These are phyloP conservation scores for Papiliotrema flavescens DNA, from an alignment of 1,284 basidiomycete genomes.

Conservation along the genomic window DNA sequence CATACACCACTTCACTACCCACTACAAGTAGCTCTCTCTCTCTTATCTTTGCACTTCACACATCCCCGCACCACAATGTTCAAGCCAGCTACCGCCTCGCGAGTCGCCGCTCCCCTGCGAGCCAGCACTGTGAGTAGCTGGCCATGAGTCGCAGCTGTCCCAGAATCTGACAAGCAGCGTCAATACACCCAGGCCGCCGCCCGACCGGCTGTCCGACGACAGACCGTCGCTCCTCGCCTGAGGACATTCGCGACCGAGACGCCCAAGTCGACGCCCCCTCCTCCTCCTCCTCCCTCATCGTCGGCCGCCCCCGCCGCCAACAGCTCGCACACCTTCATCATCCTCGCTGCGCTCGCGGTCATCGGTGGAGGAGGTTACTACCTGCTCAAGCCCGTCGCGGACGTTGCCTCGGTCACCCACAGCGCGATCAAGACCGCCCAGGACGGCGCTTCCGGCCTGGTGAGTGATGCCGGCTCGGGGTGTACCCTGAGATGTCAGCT, in stretches of 20 bases:
- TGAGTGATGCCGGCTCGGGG: conserved; percentile 12
- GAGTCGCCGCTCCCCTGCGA: conserved; percentile 3
- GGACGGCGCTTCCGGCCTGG: conserved; percentile 15
- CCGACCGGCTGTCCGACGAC: background rate
- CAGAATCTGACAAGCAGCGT: background rate
- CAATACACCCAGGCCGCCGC: background rate
- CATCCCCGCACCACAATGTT: conserved; percentile 3
- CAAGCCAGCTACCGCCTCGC: background rate
- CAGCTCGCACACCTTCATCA: conserved; percentile 29
- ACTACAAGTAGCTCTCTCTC: background rate
- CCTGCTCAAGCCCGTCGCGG: conserved; percentile 44
- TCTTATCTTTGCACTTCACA: no score
- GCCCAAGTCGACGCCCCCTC: conserved; percentile 5
- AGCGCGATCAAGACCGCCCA: conserved; percentile 24
- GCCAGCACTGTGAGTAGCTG: conserved; percentile 1
- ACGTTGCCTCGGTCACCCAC: conserved; percentile 34
- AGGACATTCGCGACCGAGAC: conserved; percentile 13
- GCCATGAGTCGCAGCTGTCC: background rate
- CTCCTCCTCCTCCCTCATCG: conserved; percentile 1
- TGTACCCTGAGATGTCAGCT: no score
- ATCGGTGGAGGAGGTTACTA: conserved; percentile 36
- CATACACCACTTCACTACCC: background rate
- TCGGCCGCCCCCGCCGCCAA: conserved; percentile 4
- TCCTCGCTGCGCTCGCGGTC: conserved; percentile 37
- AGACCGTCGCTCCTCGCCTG: background rate